phyloP scores from a whole-genome alignment of 345 rosid genomes.

The Anastatica hierochuntica region DNA sequence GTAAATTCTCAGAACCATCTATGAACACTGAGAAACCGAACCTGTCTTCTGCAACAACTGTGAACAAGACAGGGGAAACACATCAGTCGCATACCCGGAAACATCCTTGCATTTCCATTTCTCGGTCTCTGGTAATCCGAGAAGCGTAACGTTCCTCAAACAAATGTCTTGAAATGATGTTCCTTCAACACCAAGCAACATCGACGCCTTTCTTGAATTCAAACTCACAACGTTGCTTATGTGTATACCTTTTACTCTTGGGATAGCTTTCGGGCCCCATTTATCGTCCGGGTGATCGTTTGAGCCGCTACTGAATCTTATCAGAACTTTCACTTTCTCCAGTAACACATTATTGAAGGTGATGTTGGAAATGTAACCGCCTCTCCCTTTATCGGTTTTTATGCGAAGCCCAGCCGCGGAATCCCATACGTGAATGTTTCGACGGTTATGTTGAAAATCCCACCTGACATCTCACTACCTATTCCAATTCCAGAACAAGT shows the following conservation, averaged over 20 bases:
- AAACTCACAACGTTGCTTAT: constrained; percentile 51
- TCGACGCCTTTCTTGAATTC: constrained; percentile 73
- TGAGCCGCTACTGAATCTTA: constrained; percentile 80
- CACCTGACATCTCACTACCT: constrained; percentile 99
- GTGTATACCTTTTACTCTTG: constrained; percentile 55
- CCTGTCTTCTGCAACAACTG: constrained; percentile 49
- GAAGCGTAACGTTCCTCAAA: constrained; percentile 58
- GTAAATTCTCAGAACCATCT: constrained; percentile 6
- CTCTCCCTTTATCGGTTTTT: constrained; percentile 86
- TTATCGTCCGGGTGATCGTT: constrained; percentile 80
- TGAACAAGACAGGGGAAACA: constrained; percentile 57
- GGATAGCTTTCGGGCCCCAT: constrained; percentile 83
- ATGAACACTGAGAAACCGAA: constrained; percentile 36
- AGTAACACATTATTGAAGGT: constrained; percentile 48
- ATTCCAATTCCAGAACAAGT: constrained; percentile 94
- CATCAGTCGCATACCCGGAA: constrained; percentile 51
- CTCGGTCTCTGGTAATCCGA: constrained; percentile 37
- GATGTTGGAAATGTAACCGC: constrained; percentile 71
- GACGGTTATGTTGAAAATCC: constrained; percentile 52
- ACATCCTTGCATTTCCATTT: constrained; percentile 79
- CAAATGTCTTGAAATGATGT: constrained; percentile 59
- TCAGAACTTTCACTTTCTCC: constrained; percentile 79
- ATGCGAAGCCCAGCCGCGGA: constrained; percentile 86
- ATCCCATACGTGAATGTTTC: constrained; percentile 77
- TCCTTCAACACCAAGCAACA: constrained; percentile 57